Percentiles rank a stretch among this genome's conserved stretches.
phyloP scores from a whole-genome alignment of 192 early-diverging fungal species.

The Podila epigama region DNA sequence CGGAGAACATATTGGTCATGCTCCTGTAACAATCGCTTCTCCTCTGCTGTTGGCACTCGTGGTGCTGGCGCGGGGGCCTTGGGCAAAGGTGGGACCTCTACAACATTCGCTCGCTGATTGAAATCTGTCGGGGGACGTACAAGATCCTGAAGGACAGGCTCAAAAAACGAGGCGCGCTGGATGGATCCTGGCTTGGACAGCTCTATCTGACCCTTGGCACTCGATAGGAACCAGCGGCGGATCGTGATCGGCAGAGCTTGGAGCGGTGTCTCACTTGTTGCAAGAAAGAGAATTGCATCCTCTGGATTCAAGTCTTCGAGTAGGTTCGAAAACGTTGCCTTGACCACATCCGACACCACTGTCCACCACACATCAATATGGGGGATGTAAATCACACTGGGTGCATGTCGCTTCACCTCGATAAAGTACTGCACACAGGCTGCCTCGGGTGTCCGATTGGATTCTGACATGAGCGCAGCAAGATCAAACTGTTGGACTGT shows the following conservation, averaged over 20 bases:
- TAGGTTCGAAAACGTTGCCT: constrained; percentile 56
- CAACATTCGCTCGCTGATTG: constrained; percentile 8
- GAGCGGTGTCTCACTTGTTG: constrained; percentile 57
- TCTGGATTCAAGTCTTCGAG: constrained; percentile 54
- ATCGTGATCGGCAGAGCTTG: constrained; percentile 47
- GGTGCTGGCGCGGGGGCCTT: constrained; percentile 60
- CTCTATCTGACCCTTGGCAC: constrained; percentile 25
- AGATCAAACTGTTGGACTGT: constrained; percentile 65
- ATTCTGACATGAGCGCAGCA: constrained; percentile 54
- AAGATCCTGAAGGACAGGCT: constrained; percentile 34
- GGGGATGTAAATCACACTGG: constrained; percentile 67
- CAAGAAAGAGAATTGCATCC: constrained; percentile 63
- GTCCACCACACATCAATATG: constrained; percentile 60
- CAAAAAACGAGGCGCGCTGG: constrained; percentile 25
- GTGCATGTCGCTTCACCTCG: constrained; percentile 67
- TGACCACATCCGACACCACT: constrained; percentile 50
- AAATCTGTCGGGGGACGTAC: constrained; percentile 41
- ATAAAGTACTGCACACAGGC: constrained; percentile 61
- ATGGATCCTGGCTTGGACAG: constrained; percentile 13
- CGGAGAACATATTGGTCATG: constrained; percentile 60
- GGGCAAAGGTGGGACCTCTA: constrained; percentile 46
- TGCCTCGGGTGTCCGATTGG: constrained; percentile 55
- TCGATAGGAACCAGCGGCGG: constrained; percentile 38
- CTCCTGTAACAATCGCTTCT: constrained; percentile 55
- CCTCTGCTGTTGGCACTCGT: constrained; percentile 55